Base-by-base conservation (phyloP, 352 stramenopile genomes). In the Blastocystis sp. region DNA sequence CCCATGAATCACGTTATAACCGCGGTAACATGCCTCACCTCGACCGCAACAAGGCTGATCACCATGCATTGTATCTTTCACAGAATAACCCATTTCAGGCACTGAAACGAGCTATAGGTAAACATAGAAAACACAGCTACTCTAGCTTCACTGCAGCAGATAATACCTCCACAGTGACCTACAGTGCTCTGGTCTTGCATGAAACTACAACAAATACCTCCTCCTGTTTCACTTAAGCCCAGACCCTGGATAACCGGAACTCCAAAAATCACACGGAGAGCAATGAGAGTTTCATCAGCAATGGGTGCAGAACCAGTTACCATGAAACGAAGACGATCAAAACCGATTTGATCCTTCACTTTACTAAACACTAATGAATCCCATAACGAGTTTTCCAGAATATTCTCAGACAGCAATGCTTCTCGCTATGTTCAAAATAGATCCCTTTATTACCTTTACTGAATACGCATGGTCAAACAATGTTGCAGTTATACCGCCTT, bases 311-410 rank as follows among this genome's bases (percentile, higher is more conserved):
- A 97, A 23, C 95, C 96, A 55, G 92, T 98, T 4, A 98, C 92
- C 91, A 99, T 95, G 9, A 97, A 79, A 5, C 94, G 92, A 62
- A 98, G 91, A 18, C 94, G 91, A 62, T 96, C 94, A 43, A 96
- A 90, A 23, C 96, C 96, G 20, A 98, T 90, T 13, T 94, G 93
- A 55, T 92, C 92, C 55, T 96, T 95, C 87, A 98, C 93, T 90
- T 98, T 98, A 63, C 93, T 92, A 90, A 99, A 99, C 75, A 99
- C 93, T 39, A 99, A 91, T 26, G 92, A 91, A 92, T 98, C 96
- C 93, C 96, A 98, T 3, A 98, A 64, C 43, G 90, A 92, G 1
- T 87, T 92, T 0, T 87, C 92, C 2, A 94, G 84, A 13, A 23
- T 43, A 43, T 88, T 88, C 62, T 13, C 41, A 0, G 56, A 23